Percentiles rank a stretch among this genome's conserved stretches.
These are phyloP conservation scores for Colletotrichum scovillei DNA, from an alignment of 2,329 filamentous ascomycete species.

Conservation along the genomic window DNA sequence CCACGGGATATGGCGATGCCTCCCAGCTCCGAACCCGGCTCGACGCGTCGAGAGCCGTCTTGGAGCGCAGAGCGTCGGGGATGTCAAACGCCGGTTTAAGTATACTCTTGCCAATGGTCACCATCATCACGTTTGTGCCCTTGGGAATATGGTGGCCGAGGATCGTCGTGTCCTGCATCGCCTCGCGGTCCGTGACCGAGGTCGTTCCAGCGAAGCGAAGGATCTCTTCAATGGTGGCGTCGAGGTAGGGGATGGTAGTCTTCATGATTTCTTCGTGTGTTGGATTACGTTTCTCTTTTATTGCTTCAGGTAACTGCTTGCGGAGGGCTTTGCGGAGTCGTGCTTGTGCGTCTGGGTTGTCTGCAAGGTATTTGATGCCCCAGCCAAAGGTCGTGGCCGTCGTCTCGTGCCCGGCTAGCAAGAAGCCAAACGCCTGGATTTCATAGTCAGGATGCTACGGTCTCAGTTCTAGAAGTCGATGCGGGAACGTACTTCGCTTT, in stretches of 20 bases:
- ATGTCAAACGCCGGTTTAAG: conserved; percentile 41
- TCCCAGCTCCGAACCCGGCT: conserved; percentile 3
- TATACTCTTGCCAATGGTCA: conserved; percentile 43
- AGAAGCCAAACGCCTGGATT: background rate
- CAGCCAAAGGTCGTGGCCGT: conserved; percentile 41
- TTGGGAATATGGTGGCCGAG: conserved; percentile 47
- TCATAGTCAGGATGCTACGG: background rate
- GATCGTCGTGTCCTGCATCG: conserved; percentile 46
- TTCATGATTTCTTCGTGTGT: conserved; percentile 35
- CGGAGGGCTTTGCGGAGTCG: conserved; percentile 10
- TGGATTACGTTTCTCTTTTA: background rate
- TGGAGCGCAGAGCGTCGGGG: conserved; percentile 41
- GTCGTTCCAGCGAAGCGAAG: conserved; percentile 44
- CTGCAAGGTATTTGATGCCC: conserved; percentile 39
- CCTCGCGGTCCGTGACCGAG: conserved; percentile 42
- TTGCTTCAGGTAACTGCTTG: conserved; percentile 24
- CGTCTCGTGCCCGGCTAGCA: conserved; percentile 42
- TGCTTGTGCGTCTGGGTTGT: background rate
- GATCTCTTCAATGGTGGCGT: conserved; percentile 50
- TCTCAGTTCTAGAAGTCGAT: too few species aligned
- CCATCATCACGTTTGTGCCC: conserved; percentile 45
- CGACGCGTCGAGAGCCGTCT: conserved; percentile 33
- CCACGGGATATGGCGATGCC: background rate
- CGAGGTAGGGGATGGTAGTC: conserved; percentile 45
- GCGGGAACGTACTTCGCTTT: conserved; percentile 9